These are phyloP conservation scores for Cyclospora cayetanensis DNA, from an alignment of 169 alveolate species.

Conservation along the genomic window DNA sequence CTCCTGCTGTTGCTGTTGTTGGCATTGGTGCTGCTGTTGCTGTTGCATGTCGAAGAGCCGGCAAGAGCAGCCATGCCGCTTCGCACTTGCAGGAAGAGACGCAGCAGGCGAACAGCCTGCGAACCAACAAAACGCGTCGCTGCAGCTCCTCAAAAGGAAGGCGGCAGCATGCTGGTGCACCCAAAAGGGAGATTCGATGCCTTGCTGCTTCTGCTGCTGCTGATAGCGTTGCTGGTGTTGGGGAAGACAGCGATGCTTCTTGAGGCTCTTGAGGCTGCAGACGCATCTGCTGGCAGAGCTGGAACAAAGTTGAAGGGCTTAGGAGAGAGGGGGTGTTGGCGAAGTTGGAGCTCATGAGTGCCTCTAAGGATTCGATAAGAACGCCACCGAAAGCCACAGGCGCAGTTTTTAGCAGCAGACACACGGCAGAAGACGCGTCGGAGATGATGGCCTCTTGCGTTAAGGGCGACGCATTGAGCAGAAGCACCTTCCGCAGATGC, in stretches of 20 bases:
- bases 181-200: background rate
- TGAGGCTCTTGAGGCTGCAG: background rate
- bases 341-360: slow-evolving; percentile 9
- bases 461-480: background rate
- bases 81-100: slow-evolving; percentile 22
- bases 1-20: slow-evolving; percentile 17
- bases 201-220: slow-evolving; percentile 18
- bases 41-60: slow-evolving; percentile 1
- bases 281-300: slow-evolving; percentile 29
- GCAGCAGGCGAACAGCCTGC: slow-evolving; percentile 29
- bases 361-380: background rate
- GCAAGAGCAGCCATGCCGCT: slow-evolving; percentile 42
- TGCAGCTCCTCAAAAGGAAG: slow-evolving; percentile 28
- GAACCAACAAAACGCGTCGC: background rate
- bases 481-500: slow-evolving; percentile 13
- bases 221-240: slow-evolving; percentile 5
- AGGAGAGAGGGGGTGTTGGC: slow-evolving; percentile 8
- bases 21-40: background rate
- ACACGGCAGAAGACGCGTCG: slow-evolving; percentile 8
- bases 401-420: slow-evolving; percentile 49
- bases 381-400: slow-evolving; percentile 28
- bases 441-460: background rate
- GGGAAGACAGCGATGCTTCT: background rate
- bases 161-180: background rate
- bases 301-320: slow-evolving; percentile 7